Evolutionary conservation across 352 stramenopile species (phyloP).

Genomic region (Pythium apleroticum): DNA sequence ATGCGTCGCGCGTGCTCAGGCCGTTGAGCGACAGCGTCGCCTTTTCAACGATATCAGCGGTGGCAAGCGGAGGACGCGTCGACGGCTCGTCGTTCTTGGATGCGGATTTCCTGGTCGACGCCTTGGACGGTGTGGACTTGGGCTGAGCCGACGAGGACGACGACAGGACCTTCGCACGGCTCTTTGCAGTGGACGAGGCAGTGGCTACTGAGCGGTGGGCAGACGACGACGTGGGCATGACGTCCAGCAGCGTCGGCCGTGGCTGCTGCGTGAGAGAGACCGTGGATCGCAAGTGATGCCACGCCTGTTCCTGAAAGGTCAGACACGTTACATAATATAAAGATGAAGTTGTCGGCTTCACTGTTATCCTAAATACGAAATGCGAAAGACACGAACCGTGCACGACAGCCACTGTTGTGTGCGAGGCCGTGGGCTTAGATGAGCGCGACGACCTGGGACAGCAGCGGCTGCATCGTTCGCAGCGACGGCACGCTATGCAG

Average conservation of each 20-base stretch:
- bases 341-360: not conserved
- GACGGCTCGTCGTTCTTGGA: conserved; percentile 4
- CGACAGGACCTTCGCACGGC: not conserved
- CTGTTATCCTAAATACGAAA: conserved; percentile 20
- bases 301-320: conserved; percentile 3
- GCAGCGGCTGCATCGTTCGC: conserved; percentile 44
- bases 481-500: conserved; percentile 46
- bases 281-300: no score
- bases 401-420: no score
- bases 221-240: conserved; percentile 3
- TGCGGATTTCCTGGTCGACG: not conserved
- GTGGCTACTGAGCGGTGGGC: not conserved
- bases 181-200: not conserved
- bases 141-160: conserved; percentile 1
- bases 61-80: conserved; percentile 21
- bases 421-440: conserved; percentile 34
- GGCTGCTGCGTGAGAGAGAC: not conserved
- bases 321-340: not conserved
- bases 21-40: conserved; percentile 38
- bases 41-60: conserved; percentile 41
- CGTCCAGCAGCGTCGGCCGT: not conserved
- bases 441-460: conserved; percentile 61
- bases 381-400: not conserved
- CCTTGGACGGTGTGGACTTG: not conserved
- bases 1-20: conserved; percentile 30